These are phyloP conservation scores for Sporothrix globosa DNA, from an alignment of 2,329 filamentous ascomycete genomes.

Conservation along the genomic window DNA sequence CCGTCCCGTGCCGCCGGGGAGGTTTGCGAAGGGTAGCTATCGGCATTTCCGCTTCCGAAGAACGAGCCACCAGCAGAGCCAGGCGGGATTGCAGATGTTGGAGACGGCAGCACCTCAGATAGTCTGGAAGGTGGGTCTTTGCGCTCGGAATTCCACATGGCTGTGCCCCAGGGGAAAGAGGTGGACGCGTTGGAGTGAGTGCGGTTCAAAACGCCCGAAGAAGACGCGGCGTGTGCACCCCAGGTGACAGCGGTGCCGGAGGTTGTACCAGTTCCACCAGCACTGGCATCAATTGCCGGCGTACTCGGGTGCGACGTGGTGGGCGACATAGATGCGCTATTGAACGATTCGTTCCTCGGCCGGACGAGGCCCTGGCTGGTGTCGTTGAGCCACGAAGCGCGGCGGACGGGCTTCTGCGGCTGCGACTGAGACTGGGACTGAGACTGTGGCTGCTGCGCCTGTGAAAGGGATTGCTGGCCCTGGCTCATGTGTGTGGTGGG, in stretches of 20 bases:
- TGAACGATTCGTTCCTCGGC: conserved; percentile 76
- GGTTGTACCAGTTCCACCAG: conserved; percentile 42
- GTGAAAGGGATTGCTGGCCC: conserved; percentile 20
- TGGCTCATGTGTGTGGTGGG: conserved; percentile 39
- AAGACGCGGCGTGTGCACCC: conserved; percentile 57
- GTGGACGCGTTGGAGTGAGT: conserved; percentile 48
- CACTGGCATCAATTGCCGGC: conserved; percentile 67
- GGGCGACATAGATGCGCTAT: conserved; percentile 74
- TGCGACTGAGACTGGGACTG: conserved; percentile 34
- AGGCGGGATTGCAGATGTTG: conserved; percentile 64
- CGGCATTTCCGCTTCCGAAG: conserved; percentile 47
- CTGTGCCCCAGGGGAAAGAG: conserved; percentile 73
- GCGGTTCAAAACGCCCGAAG: conserved; percentile 53
- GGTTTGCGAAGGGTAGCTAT: conserved; percentile 52
- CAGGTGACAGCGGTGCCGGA: conserved; percentile 46
- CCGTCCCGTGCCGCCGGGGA: conserved; percentile 58
- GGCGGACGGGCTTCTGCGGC: conserved; percentile 66
- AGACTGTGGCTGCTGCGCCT: conserved; percentile 14
- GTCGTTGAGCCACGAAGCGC: conserved; percentile 86
- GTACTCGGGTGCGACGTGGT: conserved; percentile 77
- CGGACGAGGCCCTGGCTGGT: conserved; percentile 65
- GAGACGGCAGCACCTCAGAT: conserved; percentile 74
- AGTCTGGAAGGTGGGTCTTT: conserved; percentile 77
- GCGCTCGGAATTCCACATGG: conserved; percentile 80
- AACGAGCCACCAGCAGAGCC: conserved; percentile 52